These are phyloP conservation scores for Paratinospora sagittata DNA, from an alignment of 164 flowering plant species.

Conservation along the genomic window DNA sequence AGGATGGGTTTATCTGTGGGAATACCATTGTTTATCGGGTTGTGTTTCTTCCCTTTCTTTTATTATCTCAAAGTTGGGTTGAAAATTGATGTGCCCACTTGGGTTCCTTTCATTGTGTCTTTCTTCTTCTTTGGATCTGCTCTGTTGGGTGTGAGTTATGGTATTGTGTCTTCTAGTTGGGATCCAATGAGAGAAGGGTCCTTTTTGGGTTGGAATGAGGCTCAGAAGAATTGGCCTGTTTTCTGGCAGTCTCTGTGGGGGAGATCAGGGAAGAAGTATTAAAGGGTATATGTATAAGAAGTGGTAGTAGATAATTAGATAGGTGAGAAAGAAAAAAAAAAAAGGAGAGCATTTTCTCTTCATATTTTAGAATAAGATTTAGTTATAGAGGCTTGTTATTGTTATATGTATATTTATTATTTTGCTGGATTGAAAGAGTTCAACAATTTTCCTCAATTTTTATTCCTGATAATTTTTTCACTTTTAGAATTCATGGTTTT, in stretches of 20 bases:
- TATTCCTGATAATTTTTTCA: too few species aligned
- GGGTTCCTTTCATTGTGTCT: slow-evolving; percentile 85
- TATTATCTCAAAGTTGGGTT: slow-evolving; percentile 78
- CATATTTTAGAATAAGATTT: too few species aligned
- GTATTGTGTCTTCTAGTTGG: slow-evolving; percentile 96
- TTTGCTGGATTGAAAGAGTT: too few species aligned
- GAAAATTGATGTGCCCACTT: slow-evolving; percentile 84
- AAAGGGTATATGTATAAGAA: too few species aligned
- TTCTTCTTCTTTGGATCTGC: slow-evolving; percentile 93
- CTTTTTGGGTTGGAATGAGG: slow-evolving; percentile 85
- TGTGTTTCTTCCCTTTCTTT: slow-evolving; percentile 82
- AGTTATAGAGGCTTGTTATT: too few species aligned
- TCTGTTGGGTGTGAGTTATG: slow-evolving; percentile 84
- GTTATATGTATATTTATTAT: too few species aligned
- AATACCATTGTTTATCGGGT: slow-evolving; percentile 62
- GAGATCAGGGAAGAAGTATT: slow-evolving; percentile 22
- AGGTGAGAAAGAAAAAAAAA: too few species aligned
- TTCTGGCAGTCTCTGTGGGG: slow-evolving; percentile 81
- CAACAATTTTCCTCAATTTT: too few species aligned
- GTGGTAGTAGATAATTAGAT: too few species aligned
- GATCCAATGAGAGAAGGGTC: slow-evolving; percentile 88
- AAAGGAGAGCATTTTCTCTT: too few species aligned
- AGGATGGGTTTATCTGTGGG: slow-evolving; percentile 83
- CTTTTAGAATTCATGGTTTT: too few species aligned
- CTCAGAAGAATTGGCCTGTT: slow-evolving; percentile 92